Evolutionary conservation across 495 filamentous ascomycete genomes (phyloP), one percentile per base, ranked within the genome.

Genomic region (Xylaria sp.): DNA sequence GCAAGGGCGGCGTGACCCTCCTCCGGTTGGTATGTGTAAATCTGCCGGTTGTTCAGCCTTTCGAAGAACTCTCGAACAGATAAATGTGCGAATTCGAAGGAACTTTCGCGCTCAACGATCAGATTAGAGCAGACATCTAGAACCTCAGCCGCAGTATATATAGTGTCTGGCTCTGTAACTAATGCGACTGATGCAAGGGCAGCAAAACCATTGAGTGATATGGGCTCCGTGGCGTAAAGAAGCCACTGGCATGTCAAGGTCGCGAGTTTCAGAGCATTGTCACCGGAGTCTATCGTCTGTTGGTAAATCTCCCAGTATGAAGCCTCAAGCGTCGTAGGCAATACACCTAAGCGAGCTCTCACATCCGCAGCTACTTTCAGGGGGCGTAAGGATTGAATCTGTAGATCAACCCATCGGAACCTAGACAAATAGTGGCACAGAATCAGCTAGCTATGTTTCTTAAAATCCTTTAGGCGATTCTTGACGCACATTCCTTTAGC

Each of bases 211-310:
- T 58, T 26, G 46, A 59, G 29, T 29, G 62, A 31, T 26, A 71
- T 55, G 17, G 50, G 57, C 53, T 67, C 50, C n/a, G 67, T 43
- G 11, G 69, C 61, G 31, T 71, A 65, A 24, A 71, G 44, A 6
- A 67, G 69, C 69, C 69, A 71, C 43, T 59, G 59, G 48, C 67
- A 50, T 48, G 69, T 59, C 61, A 71, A 71, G 62, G 55, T 71
- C 17, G 69, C 62, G 26, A 71, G 69, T 26, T n/a, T 50, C 24
- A 46, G 37, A 35, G 68, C 69, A 48, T 58, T 43, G 0, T 67
- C 69, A 8, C 69, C 62, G 21, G 40, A 67, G 14, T 59, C 40
- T 11, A 2, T 48, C 48, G 48, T 37, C 17, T 64, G 15, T 3
- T 29, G 41, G 41, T 19, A 61, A 29, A 43, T 26, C 33, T 61